Evolutionary conservation across 257 asterid species (phyloP).

Genomic region (Coffea eugenioides): DNA sequence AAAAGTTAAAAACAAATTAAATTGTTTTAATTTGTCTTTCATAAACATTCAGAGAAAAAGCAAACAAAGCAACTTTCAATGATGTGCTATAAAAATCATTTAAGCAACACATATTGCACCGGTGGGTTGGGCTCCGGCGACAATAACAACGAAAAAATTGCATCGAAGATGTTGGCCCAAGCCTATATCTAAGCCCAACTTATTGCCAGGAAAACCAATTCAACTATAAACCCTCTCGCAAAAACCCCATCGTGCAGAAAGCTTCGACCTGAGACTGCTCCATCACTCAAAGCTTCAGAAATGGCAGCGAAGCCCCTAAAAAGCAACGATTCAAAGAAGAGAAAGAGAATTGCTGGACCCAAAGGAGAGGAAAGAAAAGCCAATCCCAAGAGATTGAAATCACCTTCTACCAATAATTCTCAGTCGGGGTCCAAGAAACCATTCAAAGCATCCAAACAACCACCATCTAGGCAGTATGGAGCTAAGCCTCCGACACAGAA

Average conservation of each 20-base stretch:
- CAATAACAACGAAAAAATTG: no score
- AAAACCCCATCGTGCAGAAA: neutral
- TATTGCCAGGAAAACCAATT: no score
- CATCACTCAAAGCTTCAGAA: constrained; percentile 5
- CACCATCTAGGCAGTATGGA: constrained; percentile 12
- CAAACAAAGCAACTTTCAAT: no score
- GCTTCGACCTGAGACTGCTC: no score
- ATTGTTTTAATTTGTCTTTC: no score
- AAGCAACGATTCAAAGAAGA: constrained; percentile 51
- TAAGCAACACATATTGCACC: no score
- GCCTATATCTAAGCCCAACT: no score
- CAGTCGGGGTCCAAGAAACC: constrained; percentile 36
- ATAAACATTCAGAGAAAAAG: no score
- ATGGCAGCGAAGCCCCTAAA: constrained; percentile 67
- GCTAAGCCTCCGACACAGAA: constrained; percentile 29
- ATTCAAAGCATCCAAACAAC: constrained; percentile 21
- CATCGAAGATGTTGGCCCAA: no score
- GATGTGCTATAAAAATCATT: no score
- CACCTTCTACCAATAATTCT: constrained; percentile 32
- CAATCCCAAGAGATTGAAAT: constrained; percentile 41
- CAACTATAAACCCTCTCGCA: constrained; percentile 19
- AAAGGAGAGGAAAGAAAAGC: constrained; percentile 32
- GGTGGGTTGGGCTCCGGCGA: no score
- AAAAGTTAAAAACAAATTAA: no score
- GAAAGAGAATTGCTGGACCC: constrained; percentile 44